These are phyloP conservation scores for Nicotiana attenuata DNA, from an alignment of 257 asterid genomes.

Conservation along the genomic window DNA sequence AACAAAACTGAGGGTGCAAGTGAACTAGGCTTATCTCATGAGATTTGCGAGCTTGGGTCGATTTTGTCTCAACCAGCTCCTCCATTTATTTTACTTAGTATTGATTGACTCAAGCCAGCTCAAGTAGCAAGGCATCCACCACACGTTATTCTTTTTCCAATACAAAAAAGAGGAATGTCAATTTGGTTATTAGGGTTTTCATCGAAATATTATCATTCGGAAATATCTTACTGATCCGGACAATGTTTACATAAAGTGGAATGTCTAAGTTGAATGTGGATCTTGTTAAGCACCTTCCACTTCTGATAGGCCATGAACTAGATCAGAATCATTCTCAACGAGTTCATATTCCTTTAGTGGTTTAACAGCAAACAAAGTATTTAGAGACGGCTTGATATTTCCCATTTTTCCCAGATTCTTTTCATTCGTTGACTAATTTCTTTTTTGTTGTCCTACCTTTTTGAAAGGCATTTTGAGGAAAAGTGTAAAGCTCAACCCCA, in stretches of 20 bases:
- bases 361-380: background rate
- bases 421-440: background rate
- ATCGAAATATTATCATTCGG: background rate
- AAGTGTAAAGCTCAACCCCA: background rate
- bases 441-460: background rate
- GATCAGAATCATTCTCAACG: too few species aligned
- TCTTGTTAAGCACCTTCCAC: too few species aligned
- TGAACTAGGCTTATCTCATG: background rate
- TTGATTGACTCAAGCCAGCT: background rate
- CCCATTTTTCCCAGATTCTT: background rate
- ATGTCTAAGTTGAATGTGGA: background rate
- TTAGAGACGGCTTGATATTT: background rate
- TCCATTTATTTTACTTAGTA: background rate
- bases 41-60: background rate
- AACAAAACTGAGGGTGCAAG: background rate
- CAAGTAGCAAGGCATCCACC: slow-evolving; percentile 1
- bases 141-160: background rate
- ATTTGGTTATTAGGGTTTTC: background rate
- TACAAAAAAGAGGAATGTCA: background rate
- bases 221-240: background rate
- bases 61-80: background rate
- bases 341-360: background rate
- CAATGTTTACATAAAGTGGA: background rate
- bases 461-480: background rate
- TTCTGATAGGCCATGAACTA: too few species aligned